These are phyloP conservation scores for Euphorbia peplus DNA, from an alignment of 345 rosid genomes.

Conservation along the genomic window DNA sequence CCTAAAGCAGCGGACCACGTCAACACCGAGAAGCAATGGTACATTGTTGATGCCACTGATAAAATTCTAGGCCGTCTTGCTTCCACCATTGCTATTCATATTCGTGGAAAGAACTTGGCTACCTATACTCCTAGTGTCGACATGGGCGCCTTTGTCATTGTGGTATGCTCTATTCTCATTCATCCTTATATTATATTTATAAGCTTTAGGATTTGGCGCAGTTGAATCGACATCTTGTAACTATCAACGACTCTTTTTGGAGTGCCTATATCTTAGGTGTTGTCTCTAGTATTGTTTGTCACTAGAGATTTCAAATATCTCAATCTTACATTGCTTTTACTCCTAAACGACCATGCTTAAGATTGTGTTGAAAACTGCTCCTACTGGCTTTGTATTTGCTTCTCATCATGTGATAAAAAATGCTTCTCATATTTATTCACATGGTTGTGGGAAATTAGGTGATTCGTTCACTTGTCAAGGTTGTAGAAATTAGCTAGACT, in stretches of 20 bases:
- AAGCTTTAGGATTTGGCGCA: too few relatives aligned
- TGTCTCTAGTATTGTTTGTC: background rate
- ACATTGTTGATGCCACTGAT: slow-evolving; percentile 84
- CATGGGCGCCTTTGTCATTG: slow-evolving; percentile 98
- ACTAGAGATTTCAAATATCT: background rate
- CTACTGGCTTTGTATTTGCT: background rate
- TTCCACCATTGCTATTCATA: slow-evolving; percentile 78
- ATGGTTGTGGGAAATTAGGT: background rate
- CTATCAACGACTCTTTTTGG: background rate
- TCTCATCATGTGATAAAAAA: background rate
- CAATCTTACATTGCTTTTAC: background rate
- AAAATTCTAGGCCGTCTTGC: slow-evolving; percentile 87
- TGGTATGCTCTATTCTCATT: slow-evolving; percentile 51
- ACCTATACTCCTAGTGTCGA: slow-evolving; percentile 95
- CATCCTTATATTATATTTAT: background rate
- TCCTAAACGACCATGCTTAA: background rate
- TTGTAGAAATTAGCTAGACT: background rate
- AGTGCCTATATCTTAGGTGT: background rate
- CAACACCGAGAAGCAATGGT: slow-evolving; percentile 84
- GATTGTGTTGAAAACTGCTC: background rate
- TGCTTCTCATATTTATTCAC: too few relatives aligned
- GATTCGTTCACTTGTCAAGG: background rate
- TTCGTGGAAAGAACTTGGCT: slow-evolving; percentile 89
- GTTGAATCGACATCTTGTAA: background rate
- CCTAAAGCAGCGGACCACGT: slow-evolving; percentile 89